Evolutionary conservation across 2,329 filamentous ascomycete genomes (phyloP), one percentile per base, ranked within the genome.

Genomic region (Monosporascus sp.): DNA sequence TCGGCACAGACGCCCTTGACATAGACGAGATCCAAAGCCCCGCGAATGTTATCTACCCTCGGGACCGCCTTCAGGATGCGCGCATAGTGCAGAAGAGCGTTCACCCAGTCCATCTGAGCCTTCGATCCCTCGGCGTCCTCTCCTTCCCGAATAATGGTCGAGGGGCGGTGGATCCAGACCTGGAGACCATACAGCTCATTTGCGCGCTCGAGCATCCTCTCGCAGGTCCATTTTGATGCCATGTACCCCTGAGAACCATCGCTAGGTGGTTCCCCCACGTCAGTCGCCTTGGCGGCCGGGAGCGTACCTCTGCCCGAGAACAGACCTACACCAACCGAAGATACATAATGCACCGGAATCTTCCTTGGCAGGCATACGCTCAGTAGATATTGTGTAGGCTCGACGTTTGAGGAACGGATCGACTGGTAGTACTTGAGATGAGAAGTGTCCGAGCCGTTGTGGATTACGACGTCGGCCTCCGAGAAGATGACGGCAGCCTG

Each of bases 201-300:
- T 5, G 61, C 56, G 1, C 55, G 52, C 54, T 76, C 72, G 0
- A 76, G 64, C 26, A 70, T 59, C 4, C 59, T 55, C 59, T 76
- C 73, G 44, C 64, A 64, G 0, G 66, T 70, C 73, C 73, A 76
- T 53, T 74, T 74, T 16, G 61, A 56, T 1, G 69, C 67, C 2
- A 61, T 58, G 51, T 75, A 76, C 1, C 72, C 73, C 19, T 69
- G 56, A 6, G 61, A 48, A 14, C 64, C 66, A 45, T 68, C 59
- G 3, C 49, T 38, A 1, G 70, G 62, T 1, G 69, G 70, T 5
- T 52, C 48, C 43, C 55, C 59, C 1, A 22, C 19, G 14, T 58
- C 53, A 16, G 61, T 52, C 7, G 61, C 16, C 37, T 37, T 44
- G 38, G 34, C 22, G 48, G n/a, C 6, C 50, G 5, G 34, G 16